These are phyloP conservation scores for Cercospora citrullina DNA, from an alignment of 2,329 filamentous ascomycete genomes.

Conservation along the genomic window DNA sequence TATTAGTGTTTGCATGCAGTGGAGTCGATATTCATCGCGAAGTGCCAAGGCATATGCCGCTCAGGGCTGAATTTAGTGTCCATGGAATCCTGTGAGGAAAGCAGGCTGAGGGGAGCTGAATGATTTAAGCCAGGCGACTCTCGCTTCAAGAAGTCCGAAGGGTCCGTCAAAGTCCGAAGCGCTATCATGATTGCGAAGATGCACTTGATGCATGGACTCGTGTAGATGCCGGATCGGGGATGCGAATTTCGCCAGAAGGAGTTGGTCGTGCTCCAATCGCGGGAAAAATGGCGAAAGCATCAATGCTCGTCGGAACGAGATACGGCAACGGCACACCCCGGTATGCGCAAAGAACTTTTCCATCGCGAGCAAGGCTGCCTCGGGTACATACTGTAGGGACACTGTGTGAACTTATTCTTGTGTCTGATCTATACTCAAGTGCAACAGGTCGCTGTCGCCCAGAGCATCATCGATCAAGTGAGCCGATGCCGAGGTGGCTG, in stretches of 20 bases:
- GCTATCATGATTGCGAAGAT: not conserved
- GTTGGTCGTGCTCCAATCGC: not conserved
- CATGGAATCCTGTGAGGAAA: not conserved
- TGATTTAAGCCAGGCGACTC: not conserved
- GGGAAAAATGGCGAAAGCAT: not conserved
- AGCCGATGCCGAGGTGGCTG: not conserved
- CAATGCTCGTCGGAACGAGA: not conserved
- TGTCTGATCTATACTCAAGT: not conserved
- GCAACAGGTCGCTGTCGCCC: not conserved
- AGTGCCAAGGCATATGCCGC: constrained; percentile 1
- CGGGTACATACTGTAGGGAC: not conserved
- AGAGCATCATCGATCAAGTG: not conserved
- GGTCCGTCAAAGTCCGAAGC: not conserved
- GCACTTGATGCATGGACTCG: not conserved
- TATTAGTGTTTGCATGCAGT: not conserved
- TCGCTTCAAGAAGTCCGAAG: constrained; percentile 5
- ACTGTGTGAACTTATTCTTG: not conserved
- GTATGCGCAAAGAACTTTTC: not conserved
- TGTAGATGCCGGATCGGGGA: not conserved
- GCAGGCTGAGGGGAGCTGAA: not conserved
- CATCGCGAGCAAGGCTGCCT: not conserved
- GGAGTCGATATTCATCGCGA: not conserved
- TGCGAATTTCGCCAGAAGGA: not conserved
- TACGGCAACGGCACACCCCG: not conserved
- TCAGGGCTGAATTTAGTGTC: not conserved